A percentile compares a stretch with the other conserved stretches of the same genome.
Conservation (phyloP, 2,329 filamentous ascomycete species). For the Penicillium rolfsii region DNA sequence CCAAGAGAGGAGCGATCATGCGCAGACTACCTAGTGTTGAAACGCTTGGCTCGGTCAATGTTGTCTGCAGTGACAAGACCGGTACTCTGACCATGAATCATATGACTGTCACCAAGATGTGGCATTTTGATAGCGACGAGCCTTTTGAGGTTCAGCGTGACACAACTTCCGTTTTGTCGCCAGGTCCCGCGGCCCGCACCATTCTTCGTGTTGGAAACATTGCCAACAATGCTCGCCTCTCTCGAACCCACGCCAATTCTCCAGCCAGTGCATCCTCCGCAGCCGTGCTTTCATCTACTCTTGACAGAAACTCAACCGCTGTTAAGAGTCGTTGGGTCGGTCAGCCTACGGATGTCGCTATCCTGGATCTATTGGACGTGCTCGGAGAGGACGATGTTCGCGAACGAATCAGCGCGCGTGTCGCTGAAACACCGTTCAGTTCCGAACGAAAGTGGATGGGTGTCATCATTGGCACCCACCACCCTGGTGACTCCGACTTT, state of each 20-base stretch:
- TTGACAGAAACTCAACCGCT: conserved; percentile 62
- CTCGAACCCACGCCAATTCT: conserved; percentile 70
- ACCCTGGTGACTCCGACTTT: conserved; percentile 66
- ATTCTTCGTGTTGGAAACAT: conserved; percentile 93
- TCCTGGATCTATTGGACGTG: conserved; percentile 87
- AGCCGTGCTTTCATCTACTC: conserved; percentile 83
- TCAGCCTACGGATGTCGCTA: conserved; percentile 96
- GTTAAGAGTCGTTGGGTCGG: conserved; percentile 90
- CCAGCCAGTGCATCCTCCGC: conserved; percentile 71
- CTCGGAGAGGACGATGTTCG: conserved; percentile 92
- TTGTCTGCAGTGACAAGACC: conserved; percentile 99
- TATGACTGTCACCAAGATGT: conserved; percentile 96
- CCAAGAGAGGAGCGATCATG: conserved; percentile 90
- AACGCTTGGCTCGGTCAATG: conserved; percentile 96
- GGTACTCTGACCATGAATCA: conserved; percentile 96
- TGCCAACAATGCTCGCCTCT: conserved; percentile 88
- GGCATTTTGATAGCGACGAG: conserved; percentile 76
- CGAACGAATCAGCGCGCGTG: conserved; percentile 78
- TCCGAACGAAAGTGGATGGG: conserved; percentile 99
- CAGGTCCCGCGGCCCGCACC: conserved; percentile 74
- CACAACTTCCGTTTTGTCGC: conserved; percentile 54
- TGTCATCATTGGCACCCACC: conserved; percentile 70
- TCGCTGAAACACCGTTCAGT: conserved; percentile 89
- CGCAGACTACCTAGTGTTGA: conserved; percentile 95
- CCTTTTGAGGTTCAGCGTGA: conserved; percentile 63